phyloP scores from a whole-genome alignment of 805 yeast genomes.

The Yarrowia porcina region DNA sequence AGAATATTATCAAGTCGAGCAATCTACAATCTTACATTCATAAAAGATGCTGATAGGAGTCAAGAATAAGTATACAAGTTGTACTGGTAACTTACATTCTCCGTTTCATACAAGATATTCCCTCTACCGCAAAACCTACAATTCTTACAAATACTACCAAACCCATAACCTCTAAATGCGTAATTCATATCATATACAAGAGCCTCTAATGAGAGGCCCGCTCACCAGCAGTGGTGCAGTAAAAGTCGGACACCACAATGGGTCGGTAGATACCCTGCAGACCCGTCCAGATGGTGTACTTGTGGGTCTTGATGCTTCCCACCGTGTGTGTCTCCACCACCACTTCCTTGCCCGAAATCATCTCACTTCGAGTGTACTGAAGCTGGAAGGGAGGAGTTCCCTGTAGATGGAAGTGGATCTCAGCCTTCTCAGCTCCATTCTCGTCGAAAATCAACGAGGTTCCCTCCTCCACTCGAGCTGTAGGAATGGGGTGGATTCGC shows the following conservation, averaged over 20 bases:
- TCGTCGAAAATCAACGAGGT: slow-evolving; percentile 71
- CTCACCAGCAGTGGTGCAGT: slow-evolving; percentile 46
- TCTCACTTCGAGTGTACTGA: slow-evolving; percentile 74
- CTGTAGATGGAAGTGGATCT: slow-evolving; percentile 71
- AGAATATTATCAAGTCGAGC: too few species aligned
- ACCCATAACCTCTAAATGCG: too few species aligned
- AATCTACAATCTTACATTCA: too few species aligned
- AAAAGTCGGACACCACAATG: slow-evolving; percentile 79
- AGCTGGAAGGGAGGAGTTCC: slow-evolving; percentile 91
- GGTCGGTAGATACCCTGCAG: slow-evolving; percentile 95
- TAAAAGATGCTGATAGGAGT: too few species aligned
- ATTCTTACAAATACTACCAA: too few species aligned
- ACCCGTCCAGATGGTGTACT: slow-evolving; percentile 69
- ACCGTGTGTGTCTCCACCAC: slow-evolving; percentile 58
- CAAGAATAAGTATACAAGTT: too few species aligned
- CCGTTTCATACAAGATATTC: too few species aligned
- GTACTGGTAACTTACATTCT: too few species aligned
- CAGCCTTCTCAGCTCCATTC: slow-evolving; percentile 93
- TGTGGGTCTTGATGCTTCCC: slow-evolving; percentile 61
- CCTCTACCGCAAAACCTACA: too few species aligned
- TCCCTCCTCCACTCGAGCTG: slow-evolving; percentile 85
- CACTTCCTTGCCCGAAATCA: slow-evolving; percentile 41
- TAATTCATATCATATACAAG: slow-evolving; percentile 7
- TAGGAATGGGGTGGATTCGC: slow-evolving; percentile 56
- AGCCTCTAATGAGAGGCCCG: slow-evolving; percentile 15